Base-by-base conservation (phyloP, 768 basidiomycete genomes). In the Rossbeevera mucosa region DNA sequence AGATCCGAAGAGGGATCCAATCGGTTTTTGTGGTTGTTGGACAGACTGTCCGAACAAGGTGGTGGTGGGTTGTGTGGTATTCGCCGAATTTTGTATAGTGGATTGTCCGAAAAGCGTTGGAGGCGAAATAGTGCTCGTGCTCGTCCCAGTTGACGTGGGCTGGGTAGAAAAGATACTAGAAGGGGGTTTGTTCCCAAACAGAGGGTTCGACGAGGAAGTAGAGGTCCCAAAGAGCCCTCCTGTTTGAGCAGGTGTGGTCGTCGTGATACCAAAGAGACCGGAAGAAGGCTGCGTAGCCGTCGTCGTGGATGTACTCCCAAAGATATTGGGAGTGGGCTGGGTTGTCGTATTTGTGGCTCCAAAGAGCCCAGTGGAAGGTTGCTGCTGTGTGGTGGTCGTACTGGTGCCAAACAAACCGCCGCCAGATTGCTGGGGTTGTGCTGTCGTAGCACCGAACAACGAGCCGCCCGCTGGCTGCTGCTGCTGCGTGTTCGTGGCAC, bases 161-260 rank as follows among this genome's bases (percentile, higher is more conserved):
- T n/a, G n/a, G n/a, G n/a, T n/a, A n/a, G n/a, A n/a, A 59, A 68
- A 59, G 40, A 65, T 43, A 28, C 59, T 63, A n/a, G 63, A 57
- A 7, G 69, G 64, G 16, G 60, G 59, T 48, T 64, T 67, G 48
- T 66, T 69, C 13, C 72, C 74, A 43, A 77, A 76, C 25, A 73
- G 52, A 33, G 70, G 62, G 46, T 70, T 64, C 36, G 62, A 59
- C 28, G 61, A 59, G 36, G 66, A 43, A 30, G 53, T 55, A 2
- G 65, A 51, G 38, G n/a, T 47, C 14, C 70, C 70, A 53, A 70
- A 72, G 4, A 59, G 42, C 28, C 68, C 62, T 1, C 56, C 55
- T n/a, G 48, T 55, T 44, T 59, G 56, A 7, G 50, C 52, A 24
- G 60, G 65, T 29, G 56, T 21, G 22, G 50, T 51, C n/a, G 62